These are phyloP conservation scores for Pseudognaphalium luteoalbum DNA, from an alignment of 129 eudicot genomes.

Conservation along the genomic window DNA sequence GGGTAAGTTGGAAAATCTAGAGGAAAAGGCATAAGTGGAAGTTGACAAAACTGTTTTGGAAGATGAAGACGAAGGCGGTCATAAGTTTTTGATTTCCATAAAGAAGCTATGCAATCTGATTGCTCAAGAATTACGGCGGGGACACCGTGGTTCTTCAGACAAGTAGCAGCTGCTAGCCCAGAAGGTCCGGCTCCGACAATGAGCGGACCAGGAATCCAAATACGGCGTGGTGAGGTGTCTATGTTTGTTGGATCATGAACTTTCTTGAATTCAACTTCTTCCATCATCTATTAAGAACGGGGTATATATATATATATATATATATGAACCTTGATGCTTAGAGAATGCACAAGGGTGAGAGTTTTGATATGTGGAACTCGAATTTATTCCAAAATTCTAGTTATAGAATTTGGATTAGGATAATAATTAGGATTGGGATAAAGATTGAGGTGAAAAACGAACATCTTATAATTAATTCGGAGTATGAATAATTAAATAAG, in stretches of 20 bases:
- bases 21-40: slow-evolving; percentile 66
- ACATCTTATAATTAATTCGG: slow-evolving; percentile 1
- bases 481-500: neutral
- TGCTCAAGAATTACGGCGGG: slow-evolving; percentile 53
- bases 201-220: slow-evolving; percentile 51
- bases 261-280: slow-evolving; percentile 43
- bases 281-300: slow-evolving; percentile 27
- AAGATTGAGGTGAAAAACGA: slow-evolving; percentile 21
- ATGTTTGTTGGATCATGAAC: slow-evolving; percentile 41
- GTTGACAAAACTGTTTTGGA: slow-evolving; percentile 65
- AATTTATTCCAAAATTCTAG: slow-evolving; percentile 21
- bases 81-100: slow-evolving; percentile 66
- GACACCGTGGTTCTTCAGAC: slow-evolving; percentile 52
- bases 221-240: neutral
- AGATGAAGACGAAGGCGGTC: slow-evolving; percentile 68
- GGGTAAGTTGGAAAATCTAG: slow-evolving; percentile 62
- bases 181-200: slow-evolving; percentile 80
- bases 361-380: slow-evolving; percentile 15
- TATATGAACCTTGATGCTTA: slow-evolving; percentile 13
- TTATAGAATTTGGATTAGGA: slow-evolving; percentile 14
- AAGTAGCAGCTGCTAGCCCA: slow-evolving; percentile 66
- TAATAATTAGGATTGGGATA: neutral
- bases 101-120: slow-evolving; percentile 58
- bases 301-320: no score
- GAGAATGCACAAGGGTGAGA: slow-evolving; percentile 12